Evolutionary conservation across 2,329 filamentous ascomycete species (phyloP), one percentile per base, ranked within the genome.

Genomic region (Grosmannia huntii): DNA sequence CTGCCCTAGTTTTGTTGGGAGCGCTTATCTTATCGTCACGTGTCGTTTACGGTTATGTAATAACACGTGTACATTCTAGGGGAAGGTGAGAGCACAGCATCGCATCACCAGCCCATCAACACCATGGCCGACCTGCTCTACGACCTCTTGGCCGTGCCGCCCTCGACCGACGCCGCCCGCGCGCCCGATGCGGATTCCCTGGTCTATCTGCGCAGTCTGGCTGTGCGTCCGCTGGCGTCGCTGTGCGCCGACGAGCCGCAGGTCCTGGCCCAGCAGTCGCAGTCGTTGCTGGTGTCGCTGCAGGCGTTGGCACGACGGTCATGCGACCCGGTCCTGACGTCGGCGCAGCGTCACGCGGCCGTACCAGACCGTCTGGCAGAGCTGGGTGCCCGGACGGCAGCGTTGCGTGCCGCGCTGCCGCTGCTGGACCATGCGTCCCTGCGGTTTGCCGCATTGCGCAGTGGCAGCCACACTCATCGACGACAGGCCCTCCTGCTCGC

Each of bases 241-340:
- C 79, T 97, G 57, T 81, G 82, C 55, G 81, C 82, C 27, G 84
- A 81, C 7, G 94, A 99, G 70, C 85, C 87, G 0, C 84, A 90
- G 61, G 84, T 83, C 0, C 81, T 97, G n/a, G 76, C 86, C 0
- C 89, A 96, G 66, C 80, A 84, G 58, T 86, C 87, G 4, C 90
- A 96, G 62, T 87, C 89, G 0, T 81, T 88, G 48, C 80, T 92
- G 16, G 82, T 95, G 48, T 89, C 90, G 0, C 79, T 97, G 1
- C 94, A 99, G 69, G 82, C 84, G 0, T 82, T 97, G 55, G 92
- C 91, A 9, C 95, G 95, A 65, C 87, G 89, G 64, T 96, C 91
- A 0, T 86, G 96, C 71, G 89, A 86, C 68, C 79, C 85, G 21
- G 85, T 97, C 63, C 90, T 96, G 65, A 78, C 85, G 57, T 94